Base-by-base conservation (phyloP, 192 early-diverging fungal genomes). In the Tieghemiomyces parasiticus region DNA sequence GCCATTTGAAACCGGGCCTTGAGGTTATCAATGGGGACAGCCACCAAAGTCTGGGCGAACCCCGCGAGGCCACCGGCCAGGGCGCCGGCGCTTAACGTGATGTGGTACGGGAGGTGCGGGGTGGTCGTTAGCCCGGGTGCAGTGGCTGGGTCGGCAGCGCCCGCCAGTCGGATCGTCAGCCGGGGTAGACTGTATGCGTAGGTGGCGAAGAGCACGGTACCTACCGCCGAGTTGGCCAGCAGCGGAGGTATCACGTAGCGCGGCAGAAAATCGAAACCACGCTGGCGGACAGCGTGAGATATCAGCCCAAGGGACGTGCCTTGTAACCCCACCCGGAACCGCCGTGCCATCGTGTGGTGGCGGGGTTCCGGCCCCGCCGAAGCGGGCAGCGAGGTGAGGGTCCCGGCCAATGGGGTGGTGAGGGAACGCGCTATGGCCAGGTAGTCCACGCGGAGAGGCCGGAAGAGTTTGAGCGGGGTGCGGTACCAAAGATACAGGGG, bases 361-460 rank as follows among this genome's bases (percentile, higher is more conserved):
- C 38, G 38, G 16, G 8, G 6, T 10, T 16, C 16, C 8, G 8
- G 8, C 38, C 38, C 38, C 13, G 31, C 29, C 2, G 54, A 35
- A 33, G 54, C 20, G 33, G 54, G 26, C 2, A 16, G 29, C 9
- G 29, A 33, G 33, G 54, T 19, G 30, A 16, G 1, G 33, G 31
- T 34, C 20, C 16, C 31, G 54, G 54, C 31, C 8, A 16, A n/a
- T 22, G 47, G 24, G 47, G 47, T 48, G 4, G 20, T 24, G 13
- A 56, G 60, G 12, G 84, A 83, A 26, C 87, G 75, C 2, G 84
- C 87, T 61, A 85, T 84, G n/a, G 84, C 75, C 49, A 86, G 60
- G 59, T 89, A 89, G 63, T 89, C 87, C 4, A 89, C 83, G 10
- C 87, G 73, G 63, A 89, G 68, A 6, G 87, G 87, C 6, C 87